These are phyloP conservation scores for Alnus glutinosa DNA, from an alignment of 306 rosid genomes.

Conservation along the genomic window DNA sequence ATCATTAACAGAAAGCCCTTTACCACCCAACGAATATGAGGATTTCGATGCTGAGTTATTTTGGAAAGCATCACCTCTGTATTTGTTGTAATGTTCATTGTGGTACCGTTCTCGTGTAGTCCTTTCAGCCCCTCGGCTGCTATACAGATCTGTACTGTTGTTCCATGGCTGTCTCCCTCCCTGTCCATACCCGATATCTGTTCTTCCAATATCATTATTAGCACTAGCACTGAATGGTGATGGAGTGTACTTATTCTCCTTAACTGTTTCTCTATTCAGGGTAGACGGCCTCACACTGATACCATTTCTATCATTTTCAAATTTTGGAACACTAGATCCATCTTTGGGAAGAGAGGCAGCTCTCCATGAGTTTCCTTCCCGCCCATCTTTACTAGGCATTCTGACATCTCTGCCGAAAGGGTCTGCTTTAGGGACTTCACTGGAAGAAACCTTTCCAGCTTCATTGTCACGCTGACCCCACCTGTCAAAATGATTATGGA, in stretches of 20 bases:
- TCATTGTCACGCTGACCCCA: slow-evolving; percentile 76
- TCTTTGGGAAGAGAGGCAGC: slow-evolving; percentile 51
- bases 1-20: slow-evolving; percentile 66
- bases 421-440: slow-evolving; percentile 67
- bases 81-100: slow-evolving; percentile 55
- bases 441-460: slow-evolving; percentile 64
- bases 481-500: slow-evolving; percentile 47
- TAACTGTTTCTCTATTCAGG: slow-evolving; percentile 46
- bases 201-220: slow-evolving; percentile 57
- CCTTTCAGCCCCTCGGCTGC: slow-evolving; percentile 52
- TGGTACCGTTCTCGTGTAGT: slow-evolving; percentile 46
- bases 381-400: slow-evolving; percentile 55
- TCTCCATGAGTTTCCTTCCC: slow-evolving; percentile 73
- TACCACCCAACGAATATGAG: slow-evolving; percentile 59
- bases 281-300: slow-evolving; percentile 44
- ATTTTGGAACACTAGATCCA: slow-evolving; percentile 43
- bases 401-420: slow-evolving; percentile 48
- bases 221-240: slow-evolving; percentile 49
- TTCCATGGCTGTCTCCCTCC: slow-evolving; percentile 72
- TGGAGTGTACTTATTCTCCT: slow-evolving; percentile 50
- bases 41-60: slow-evolving; percentile 47
- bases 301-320: slow-evolving; percentile 53
- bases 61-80: slow-evolving; percentile 52
- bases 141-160: slow-evolving; percentile 43
- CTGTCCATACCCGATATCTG: slow-evolving; percentile 59